These are phyloP conservation scores for Cryomyces minteri DNA, from an alignment of 495 filamentous ascomycete genomes.

Conservation along the genomic window DNA sequence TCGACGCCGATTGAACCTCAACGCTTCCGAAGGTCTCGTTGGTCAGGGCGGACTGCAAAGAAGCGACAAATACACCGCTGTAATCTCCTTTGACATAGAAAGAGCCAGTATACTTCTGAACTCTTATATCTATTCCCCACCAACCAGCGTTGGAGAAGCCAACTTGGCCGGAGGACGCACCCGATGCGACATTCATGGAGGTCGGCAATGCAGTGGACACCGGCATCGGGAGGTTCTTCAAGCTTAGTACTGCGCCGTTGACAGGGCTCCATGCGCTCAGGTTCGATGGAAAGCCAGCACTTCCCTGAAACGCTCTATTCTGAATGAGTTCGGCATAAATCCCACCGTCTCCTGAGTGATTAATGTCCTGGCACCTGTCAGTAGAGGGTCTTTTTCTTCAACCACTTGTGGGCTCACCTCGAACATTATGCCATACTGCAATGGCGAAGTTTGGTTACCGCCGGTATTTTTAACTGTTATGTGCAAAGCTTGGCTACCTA, in stretches of 20 bases:
- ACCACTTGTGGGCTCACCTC: constrained; percentile 20
- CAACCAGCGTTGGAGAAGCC: constrained; percentile 15
- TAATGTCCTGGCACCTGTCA: constrained; percentile 37
- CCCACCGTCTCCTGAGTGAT: constrained; percentile 59
- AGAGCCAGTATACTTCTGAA: constrained; percentile 16
- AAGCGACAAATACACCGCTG: constrained; percentile 23
- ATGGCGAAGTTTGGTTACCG: constrained; percentile 33
- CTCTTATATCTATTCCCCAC: constrained; percentile 10
- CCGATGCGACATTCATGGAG: constrained; percentile 34
- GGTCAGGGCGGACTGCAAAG: constrained; percentile 27
- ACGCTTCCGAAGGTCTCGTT: constrained; percentile 26
- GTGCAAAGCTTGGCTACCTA: constrained; percentile 8
- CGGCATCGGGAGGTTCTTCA: constrained; percentile 26
- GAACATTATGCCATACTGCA: constrained; percentile 44
- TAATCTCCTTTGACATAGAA: constrained; percentile 18
- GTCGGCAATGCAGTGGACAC: constrained; percentile 35
- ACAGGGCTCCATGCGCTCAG: constrained; percentile 36
- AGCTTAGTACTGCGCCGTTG: constrained; percentile 27
- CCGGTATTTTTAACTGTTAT: constrained; percentile 25
- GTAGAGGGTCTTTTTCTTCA: neutral
- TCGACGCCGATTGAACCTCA: constrained; percentile 21
- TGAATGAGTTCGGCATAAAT: constrained; percentile 56
- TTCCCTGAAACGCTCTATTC: constrained; percentile 56
- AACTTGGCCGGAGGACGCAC: neutral
- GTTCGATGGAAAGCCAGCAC: constrained; percentile 11